Evolutionary conservation across 2,329 filamentous ascomycete genomes (phyloP).

Genomic region (Ophiostoma piceae): DNA sequence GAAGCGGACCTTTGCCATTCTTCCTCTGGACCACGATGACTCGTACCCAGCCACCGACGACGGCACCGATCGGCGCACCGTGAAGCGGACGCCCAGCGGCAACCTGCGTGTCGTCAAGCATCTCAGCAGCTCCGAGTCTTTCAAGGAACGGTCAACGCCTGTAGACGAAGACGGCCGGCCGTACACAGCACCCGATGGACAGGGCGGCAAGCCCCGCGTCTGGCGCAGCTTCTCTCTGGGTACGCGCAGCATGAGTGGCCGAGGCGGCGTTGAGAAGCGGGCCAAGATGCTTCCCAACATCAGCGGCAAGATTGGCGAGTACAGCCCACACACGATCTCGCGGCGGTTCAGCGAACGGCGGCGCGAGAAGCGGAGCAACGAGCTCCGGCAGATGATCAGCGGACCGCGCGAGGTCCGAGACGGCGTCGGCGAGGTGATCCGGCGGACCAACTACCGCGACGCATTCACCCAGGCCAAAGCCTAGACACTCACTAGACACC

Average conservation of each 20-base stretch:
- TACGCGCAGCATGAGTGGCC: not conserved
- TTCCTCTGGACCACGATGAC: conserved; percentile 46
- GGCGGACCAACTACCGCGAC: conserved; percentile 40
- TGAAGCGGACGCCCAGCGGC: conserved; percentile 55
- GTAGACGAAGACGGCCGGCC: conserved; percentile 31
- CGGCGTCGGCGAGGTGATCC: conserved; percentile 53
- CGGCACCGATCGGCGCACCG: conserved; percentile 50
- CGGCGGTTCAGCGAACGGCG: conserved; percentile 53
- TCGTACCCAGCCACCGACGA: conserved; percentile 27
- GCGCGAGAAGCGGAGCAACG: conserved; percentile 54
- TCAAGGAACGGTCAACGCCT: conserved; percentile 31
- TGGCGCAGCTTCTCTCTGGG: conserved; percentile 19
- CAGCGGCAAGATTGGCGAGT: conserved; percentile 47
- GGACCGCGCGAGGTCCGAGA: conserved; percentile 54
- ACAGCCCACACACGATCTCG: conserved; percentile 47
- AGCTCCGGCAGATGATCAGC: conserved; percentile 57
- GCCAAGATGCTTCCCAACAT: conserved; percentile 33
- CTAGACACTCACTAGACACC: conserved; percentile 14
- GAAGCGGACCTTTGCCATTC: conserved; percentile 56
- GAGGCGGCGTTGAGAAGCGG: not conserved
- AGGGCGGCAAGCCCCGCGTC: conserved; percentile 27
- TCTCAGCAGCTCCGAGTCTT: conserved; percentile 44
- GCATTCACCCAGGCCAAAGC: conserved; percentile 29
- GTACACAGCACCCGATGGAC: conserved; percentile 35
- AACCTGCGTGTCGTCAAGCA: conserved; percentile 55